Evolutionary conservation across 1,284 basidiomycete species (phyloP).

Genomic region (Volvariella volvacea): DNA sequence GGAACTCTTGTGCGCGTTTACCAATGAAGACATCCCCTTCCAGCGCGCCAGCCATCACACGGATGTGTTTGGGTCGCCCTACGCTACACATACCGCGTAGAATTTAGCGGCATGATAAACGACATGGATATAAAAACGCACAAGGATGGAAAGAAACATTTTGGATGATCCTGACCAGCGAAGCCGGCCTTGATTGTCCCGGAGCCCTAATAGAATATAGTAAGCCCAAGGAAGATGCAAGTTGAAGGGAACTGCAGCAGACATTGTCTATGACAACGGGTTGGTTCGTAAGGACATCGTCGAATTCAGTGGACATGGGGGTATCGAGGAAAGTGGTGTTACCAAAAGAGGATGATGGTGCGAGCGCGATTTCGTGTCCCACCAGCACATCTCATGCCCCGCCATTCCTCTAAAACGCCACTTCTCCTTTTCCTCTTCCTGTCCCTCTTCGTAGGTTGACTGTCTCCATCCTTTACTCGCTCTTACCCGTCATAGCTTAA

Average conservation of each 20-base stretch:
- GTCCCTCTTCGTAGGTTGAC: conserved; percentile 18
- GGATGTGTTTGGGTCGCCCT: conserved; percentile 90
- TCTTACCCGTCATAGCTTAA: conserved; percentile 27
- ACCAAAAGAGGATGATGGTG: conserved; percentile 7
- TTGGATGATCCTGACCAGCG: conserved; percentile 95
- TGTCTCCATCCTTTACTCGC: conserved; percentile 13
- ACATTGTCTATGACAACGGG: conserved; percentile 97
- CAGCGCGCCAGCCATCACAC: conserved; percentile 93
- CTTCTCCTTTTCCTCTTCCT: conserved; percentile 16
- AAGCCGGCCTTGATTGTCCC: conserved; percentile 98
- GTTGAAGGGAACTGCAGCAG: conserved; percentile 12
- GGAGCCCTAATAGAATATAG: conserved; percentile 60
- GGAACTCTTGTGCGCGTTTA: conserved; percentile 86
- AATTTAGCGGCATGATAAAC: conserved; percentile 14
- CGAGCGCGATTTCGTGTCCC: conserved; percentile 13
- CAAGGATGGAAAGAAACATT: conserved; percentile 98
- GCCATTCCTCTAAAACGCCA: conserved; percentile 7
- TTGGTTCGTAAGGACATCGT: conserved; percentile 88
- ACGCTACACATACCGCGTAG: conserved; percentile 49
- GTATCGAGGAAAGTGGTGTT: conserved; percentile 1
- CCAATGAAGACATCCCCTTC: conserved; percentile 95
- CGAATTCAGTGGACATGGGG: conserved; percentile 73
- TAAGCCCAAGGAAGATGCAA: conserved; percentile 15
- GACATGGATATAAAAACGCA: conserved; percentile 43
- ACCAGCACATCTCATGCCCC: conserved; percentile 7